Base-by-base conservation (phyloP, 1,284 basidiomycete species). In the Violaceomyces palustris region DNA sequence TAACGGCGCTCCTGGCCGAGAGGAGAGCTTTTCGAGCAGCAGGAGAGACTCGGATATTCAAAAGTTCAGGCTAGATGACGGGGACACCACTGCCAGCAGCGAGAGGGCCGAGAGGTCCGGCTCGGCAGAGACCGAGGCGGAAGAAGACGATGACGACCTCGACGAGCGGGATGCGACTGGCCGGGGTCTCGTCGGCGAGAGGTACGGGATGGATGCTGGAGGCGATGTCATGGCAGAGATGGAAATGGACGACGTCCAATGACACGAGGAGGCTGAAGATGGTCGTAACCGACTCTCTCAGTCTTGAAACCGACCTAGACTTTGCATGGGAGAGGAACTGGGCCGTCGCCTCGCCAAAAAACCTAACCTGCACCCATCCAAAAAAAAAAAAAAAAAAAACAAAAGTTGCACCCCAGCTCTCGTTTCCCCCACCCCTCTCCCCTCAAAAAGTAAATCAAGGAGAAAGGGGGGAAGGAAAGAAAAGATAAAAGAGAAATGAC, bases 221-320 rank as follows among this genome's bases (percentile, higher is more conserved):
- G 68, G 67, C 11, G 68, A 69, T 22, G 62, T 69, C 11, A 58
- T 71, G 56, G 68, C 68, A 24, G 56, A 71, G 35, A 69, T 71
- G 67, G 69, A 71, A 45, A 71, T 71, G 69, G 69, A 71, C 35
- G 65, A 60, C 23, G 64, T 65, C 42, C 54, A 61, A 26, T 53
- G 32, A 43, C n/a, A n/a, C n/a, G n/a, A n/a, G n/a, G n/a, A n/a
- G n/a, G n/a, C 42, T 18, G 22, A 21, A 9, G 35, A 17, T 36
- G 35, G 10, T 10, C 9, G n/a, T n/a, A n/a, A n/a, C n/a, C n/a
- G n/a, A n/a, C n/a, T n/a, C n/a, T 29, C 10, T 15, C 17, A 10
- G 14, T 35, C 10, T 35, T 15, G 17, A 18, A 10, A 10, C 14
- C 10, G 15, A 10, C 17, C 10, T 10, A 35, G 17, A 35, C 10